Evolutionary conservation across 2,329 filamentous ascomycete species (phyloP).

Genomic region (Metarhizium guizhouense): DNA sequence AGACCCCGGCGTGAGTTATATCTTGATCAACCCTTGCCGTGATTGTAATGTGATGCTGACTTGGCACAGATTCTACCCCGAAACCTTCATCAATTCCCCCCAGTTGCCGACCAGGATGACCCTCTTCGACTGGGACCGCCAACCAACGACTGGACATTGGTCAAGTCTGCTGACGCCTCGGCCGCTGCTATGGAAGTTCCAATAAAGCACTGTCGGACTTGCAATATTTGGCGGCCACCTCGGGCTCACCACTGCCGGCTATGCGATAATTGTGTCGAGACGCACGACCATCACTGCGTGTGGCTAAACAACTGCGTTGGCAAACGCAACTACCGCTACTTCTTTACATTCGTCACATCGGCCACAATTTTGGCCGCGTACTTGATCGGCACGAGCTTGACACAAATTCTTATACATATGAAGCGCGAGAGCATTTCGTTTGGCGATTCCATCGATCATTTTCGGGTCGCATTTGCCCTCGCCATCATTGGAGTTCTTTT

Average conservation of each 20-base stretch:
- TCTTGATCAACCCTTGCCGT: not conserved
- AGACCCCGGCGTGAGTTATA: slow-evolving; percentile 74
- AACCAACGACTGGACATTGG: slow-evolving; percentile 88
- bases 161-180: slow-evolving; percentile 65
- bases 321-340: slow-evolving; percentile 94
- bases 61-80: slow-evolving; percentile 72
- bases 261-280: slow-evolving; percentile 96
- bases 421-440: slow-evolving; percentile 58
- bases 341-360: slow-evolving; percentile 82
- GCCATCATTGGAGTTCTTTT: slow-evolving; percentile 71
- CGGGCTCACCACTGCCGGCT: slow-evolving; percentile 93
- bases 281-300: slow-evolving; percentile 95
- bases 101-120: slow-evolving; percentile 65
- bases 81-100: slow-evolving; percentile 84
- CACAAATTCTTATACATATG: slow-evolving; percentile 69
- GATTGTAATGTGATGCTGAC: slow-evolving; percentile 3
- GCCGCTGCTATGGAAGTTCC: slow-evolving; percentile 95
- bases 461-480: slow-evolving; percentile 79
- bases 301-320: slow-evolving; percentile 99
- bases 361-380: slow-evolving; percentile 70
- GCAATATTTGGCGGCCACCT: slow-evolving; percentile 93
- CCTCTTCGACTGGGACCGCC: slow-evolving; percentile 73
- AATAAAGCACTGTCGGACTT: slow-evolving; percentile 96
- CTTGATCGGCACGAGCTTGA: slow-evolving; percentile 67
- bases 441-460: slow-evolving; percentile 55